Base-by-base conservation (phyloP, 164 flowering plant genomes). In the Stephania yunnanensis region DNA sequence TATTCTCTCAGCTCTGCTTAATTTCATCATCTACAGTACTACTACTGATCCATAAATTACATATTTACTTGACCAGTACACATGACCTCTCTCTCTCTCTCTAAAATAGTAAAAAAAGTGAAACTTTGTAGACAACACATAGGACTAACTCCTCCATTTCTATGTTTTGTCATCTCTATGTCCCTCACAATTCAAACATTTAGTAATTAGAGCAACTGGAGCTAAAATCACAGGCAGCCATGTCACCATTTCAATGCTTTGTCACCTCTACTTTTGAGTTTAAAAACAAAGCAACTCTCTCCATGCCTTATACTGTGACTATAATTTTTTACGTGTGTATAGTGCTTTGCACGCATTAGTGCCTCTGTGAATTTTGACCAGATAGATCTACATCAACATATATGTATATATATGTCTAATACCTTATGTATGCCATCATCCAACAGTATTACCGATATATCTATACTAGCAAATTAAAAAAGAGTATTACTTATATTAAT, bases 91-190 rank as follows among this genome's bases (percentile, higher is more conserved):
- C 42, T 36, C 42, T 36, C 42, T 36, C 42, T 36, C 42, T n/a
- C 75, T 36, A 61, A 73, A 31, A 17, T 73, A 64, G 75, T 73
- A 73, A 73, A 64, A 36, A 73, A 73, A 44, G 50, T 58, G 52
- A 73, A 61, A 64, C 50, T 61, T 10, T 6, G 63, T 64, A 46
- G 12, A 73, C 9, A 25, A 11, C 5, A 29, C 68, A 73, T 68
- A 52, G 68, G 73, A 71, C 77, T 36, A 52, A 67, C 42, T 70
- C 63, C 75, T 73, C 74, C 76, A 75, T 69, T 46, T 72, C 73
- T 29, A 36, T 75, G 67, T 69, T 48, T 20, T 75, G 71, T 74
- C 67, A 70, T 63, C 77, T 68, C 80, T 36, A 25, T 58, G 71
- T 61, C 30, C 61, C 46, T 58, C 45, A 48, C 20, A 6, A 15